Conservation (phyloP, 805 yeast species). For the Suhomyces kilbournensis region DNA sequence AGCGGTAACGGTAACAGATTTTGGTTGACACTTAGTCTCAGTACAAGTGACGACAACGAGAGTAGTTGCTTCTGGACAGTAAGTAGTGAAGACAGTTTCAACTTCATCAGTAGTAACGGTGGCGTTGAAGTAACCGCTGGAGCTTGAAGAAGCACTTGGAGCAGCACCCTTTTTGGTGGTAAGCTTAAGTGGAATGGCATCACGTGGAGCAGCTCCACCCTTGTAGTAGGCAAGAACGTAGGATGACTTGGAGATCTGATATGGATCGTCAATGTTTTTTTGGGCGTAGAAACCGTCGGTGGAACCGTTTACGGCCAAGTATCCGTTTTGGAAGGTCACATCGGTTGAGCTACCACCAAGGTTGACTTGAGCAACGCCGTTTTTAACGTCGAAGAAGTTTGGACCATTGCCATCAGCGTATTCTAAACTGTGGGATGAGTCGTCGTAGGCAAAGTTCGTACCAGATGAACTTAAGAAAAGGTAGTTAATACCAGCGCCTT, state of each 20-base stretch:
- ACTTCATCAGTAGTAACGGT: slow-evolving; percentile 27
- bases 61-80: slow-evolving; percentile 36
- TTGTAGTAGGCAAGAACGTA: slow-evolving; percentile 19
- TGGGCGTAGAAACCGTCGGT: slow-evolving; percentile 35
- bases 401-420: not conserved
- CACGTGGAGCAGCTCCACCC: slow-evolving; percentile 26
- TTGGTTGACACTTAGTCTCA: slow-evolving; percentile 23
- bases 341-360: slow-evolving; percentile 6
- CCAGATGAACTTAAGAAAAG: slow-evolving; percentile 25
- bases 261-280: slow-evolving; percentile 44
- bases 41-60: slow-evolving; percentile 32
- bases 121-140: slow-evolving; percentile 1
- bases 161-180: slow-evolving; percentile 1
- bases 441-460: slow-evolving; percentile 19
- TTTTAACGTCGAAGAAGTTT: not conserved
- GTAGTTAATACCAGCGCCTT: slow-evolving; percentile 47
- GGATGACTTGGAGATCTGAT: slow-evolving; percentile 26
- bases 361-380: slow-evolving; percentile 8
- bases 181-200: slow-evolving; percentile 14
- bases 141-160: not conserved
- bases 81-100: slow-evolving; percentile 36
- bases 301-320: slow-evolving; percentile 28
- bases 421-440: not conserved
- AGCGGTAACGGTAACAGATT: slow-evolving; percentile 27
- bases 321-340: slow-evolving; percentile 16